Base-by-base conservation (phyloP, 371 early-diverging fungal genomes). In the Mortierella sp. region DNA sequence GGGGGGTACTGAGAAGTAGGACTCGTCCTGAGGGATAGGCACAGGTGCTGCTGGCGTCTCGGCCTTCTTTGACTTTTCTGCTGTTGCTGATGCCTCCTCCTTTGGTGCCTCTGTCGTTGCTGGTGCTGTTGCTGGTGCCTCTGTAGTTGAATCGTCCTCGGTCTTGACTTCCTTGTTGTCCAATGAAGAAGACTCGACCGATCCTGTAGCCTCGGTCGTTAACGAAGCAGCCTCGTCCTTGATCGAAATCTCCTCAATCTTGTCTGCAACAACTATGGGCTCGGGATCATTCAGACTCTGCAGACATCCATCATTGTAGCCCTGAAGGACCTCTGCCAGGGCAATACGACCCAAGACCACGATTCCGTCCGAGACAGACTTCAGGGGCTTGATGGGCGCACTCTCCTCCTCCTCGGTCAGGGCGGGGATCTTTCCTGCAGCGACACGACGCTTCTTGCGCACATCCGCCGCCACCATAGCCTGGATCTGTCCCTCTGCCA, bases 261-360 rank as follows among this genome's bases (percentile, higher is more conserved):
- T 64, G 45, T 74, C 78, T 1, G 70, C 58, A 31, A 48, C 69
- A 47, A 48, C 74, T 19, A 65, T 50, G 34, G 83, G 83, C 24
- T 74, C 84, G 14, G 74, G 77, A 37, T 87, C 85, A 31, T 74
- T 79, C 52, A 92, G 85, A 47, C 88, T 87, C 65, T 87, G 89
- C 37, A 88, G 77, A 67, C 91, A 91, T 2, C 93, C 92, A 40
- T 92, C 90, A 26, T 88, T 85, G 48, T 92, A 85, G 0, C 93
- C 93, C 71, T 86, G 86, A 55, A 92, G 69, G 13, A 92, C 89
- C 79, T 92, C 93, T 3, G 85, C 77, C 78, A 89, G 87, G 14
- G 92, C 90, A 64, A 87, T 78, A 80, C 93, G 87, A 37, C 93
- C 93, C 65, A 93, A 78, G n/a, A 90, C 90, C 40, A 93, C 83